Conservation (phyloP, 2,329 filamentous ascomycete species). For the Diaporthe capsici region DNA sequence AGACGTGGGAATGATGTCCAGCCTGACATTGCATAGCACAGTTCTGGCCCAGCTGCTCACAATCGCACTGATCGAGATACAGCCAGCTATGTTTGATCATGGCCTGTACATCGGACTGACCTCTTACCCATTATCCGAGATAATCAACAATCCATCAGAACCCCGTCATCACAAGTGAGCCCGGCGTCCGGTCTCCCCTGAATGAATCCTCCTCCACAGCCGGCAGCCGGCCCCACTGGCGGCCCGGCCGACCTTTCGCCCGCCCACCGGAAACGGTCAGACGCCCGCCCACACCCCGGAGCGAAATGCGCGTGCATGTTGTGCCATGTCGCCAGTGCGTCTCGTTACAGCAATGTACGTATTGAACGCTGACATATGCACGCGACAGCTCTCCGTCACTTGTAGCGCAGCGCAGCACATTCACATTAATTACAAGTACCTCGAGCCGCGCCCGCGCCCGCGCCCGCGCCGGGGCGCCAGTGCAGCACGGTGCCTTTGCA, state of each 20-base stretch:
- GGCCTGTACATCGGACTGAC: background rate
- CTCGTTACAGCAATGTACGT: background rate
- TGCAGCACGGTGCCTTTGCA: background rate
- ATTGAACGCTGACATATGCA: background rate
- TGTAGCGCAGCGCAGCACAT: background rate
- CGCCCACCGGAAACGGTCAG: too few relatives aligned
- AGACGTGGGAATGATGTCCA: too few relatives aligned
- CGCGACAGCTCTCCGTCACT: background rate
- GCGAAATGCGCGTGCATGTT: background rate
- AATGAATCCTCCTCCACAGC: background rate
- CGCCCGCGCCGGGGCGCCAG: background rate
- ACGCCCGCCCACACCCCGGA: background rate
- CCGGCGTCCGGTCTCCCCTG: background rate
- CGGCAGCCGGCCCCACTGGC: constrained; percentile 16
- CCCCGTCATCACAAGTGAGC: background rate
- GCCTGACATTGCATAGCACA: too few relatives aligned
- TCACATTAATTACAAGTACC: background rate
- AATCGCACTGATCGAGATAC: background rate
- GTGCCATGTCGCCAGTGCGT: background rate
- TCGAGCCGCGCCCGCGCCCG: background rate
- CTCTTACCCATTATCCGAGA: background rate
- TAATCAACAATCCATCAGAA: background rate
- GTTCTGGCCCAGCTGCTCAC: background rate
- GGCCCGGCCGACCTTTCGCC: background rate
- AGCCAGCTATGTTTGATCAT: too few relatives aligned